phyloP scores from a whole-genome alignment of 179 eudicot species.

The Drosera spatulata region DNA sequence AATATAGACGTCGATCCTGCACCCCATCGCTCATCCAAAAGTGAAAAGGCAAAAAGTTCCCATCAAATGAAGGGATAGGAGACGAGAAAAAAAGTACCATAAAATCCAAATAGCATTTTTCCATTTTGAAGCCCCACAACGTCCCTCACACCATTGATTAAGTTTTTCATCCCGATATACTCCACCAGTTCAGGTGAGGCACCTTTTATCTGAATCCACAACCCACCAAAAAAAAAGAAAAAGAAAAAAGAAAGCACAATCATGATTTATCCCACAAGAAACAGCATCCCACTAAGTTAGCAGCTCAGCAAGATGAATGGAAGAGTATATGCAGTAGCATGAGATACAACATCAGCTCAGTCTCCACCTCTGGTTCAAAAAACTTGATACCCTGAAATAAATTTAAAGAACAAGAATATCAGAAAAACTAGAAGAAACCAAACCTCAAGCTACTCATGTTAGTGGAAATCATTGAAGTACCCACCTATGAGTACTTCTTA shows the following conservation, averaged over 20 bases:
- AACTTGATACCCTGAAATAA: conserved; percentile 87
- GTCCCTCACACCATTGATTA: conserved; percentile 61
- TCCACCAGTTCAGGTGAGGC: conserved; percentile 94
- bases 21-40: too few species aligned
- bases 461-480: too few species aligned
- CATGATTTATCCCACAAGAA: too few species aligned
- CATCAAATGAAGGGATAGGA: not conserved
- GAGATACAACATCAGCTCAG: conserved; percentile 19
- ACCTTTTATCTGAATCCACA: conserved; percentile 67
- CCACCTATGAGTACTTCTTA: too few species aligned
- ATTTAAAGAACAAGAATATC: conserved; percentile 9
- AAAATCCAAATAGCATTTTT: conserved; percentile 65
- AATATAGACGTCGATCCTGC: too few species aligned
- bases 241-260: too few species aligned
- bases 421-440: conserved; percentile 5
- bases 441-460: not conserved
- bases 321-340: not conserved
- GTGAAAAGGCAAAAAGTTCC: too few species aligned
- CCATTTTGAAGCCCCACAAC: conserved; percentile 57
- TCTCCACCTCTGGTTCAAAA: conserved; percentile 90
- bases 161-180: conserved; percentile 78
- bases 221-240: not conserved
- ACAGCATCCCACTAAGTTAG: too few species aligned
- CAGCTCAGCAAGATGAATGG: too few species aligned
- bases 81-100: conserved; percentile 37